Conservation (phyloP, 108 stramenopile genomes). For the Schizochytrium sp. region DNA sequence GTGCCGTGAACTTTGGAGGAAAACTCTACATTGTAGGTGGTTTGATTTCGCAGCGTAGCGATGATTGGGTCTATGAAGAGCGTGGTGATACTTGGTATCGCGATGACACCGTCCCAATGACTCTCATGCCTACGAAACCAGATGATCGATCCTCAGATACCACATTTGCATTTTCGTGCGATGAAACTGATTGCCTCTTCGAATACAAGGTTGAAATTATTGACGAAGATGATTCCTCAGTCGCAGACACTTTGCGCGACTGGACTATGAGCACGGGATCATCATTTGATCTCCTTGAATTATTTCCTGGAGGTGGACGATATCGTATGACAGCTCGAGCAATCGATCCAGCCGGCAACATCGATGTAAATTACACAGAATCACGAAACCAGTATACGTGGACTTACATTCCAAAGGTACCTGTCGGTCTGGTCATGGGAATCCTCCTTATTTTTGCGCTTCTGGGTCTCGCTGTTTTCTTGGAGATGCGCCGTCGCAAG, state of each 20-base stretch:
- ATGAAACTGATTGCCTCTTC: constrained; percentile 76
- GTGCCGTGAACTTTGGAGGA: constrained; percentile 70
- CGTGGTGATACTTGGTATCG: constrained; percentile 82
- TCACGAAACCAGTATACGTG: constrained; percentile 81
- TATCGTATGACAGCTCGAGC: constrained; percentile 82
- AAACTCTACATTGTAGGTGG: constrained; percentile 72
- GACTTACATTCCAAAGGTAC: constrained; percentile 82
- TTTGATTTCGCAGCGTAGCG: background rate
- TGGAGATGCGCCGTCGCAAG: constrained; percentile 80
- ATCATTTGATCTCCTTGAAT: constrained; percentile 73
- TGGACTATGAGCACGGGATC: constrained; percentile 77
- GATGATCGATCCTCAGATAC: constrained; percentile 69
- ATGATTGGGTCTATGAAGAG: background rate
- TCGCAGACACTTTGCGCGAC: constrained; percentile 63
- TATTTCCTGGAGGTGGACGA: constrained; percentile 83
- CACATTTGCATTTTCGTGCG: constrained; percentile 72
- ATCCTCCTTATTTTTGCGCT: constrained; percentile 51
- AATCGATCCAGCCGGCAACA: constrained; percentile 84
- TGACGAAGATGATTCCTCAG: constrained; percentile 71
- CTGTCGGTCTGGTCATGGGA: constrained; percentile 71
- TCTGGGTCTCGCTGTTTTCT: constrained; percentile 67
- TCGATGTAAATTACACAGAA: constrained; percentile 71
- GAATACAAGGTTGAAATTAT: constrained; percentile 81
- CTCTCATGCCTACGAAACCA: constrained; percentile 75
- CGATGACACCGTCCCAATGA: constrained; percentile 80